Evolutionary conservation across 116 monocot species (phyloP).

Genomic region (Zostera marina): DNA sequence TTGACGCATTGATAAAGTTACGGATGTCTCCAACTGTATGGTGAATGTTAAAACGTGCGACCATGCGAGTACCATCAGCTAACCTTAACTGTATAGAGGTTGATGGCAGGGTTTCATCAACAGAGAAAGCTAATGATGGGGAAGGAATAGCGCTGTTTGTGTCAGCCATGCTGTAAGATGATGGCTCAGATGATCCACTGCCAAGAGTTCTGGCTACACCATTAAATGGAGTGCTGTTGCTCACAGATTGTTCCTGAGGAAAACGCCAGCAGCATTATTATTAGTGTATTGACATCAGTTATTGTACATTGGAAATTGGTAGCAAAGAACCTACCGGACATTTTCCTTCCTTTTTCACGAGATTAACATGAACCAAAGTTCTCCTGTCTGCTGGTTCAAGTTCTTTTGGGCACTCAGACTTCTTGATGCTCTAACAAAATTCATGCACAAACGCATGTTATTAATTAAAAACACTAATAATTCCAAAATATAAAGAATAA

Average conservation of each 20-base stretch:
- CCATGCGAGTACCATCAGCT: slow-evolving; percentile 80
- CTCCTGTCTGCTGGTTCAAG: slow-evolving; percentile 73
- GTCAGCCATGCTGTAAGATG: slow-evolving; percentile 4
- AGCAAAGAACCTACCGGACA: slow-evolving; percentile 25
- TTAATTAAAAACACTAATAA: too few species aligned
- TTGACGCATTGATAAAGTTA: slow-evolving; percentile 57
- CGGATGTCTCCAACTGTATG: slow-evolving; percentile 77
- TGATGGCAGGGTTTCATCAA: slow-evolving; percentile 52
- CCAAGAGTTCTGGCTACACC: slow-evolving; percentile 90
- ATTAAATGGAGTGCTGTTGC: slow-evolving; percentile 31
- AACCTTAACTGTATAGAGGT: slow-evolving; percentile 86
- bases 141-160: slow-evolving; percentile 6
- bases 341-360: slow-evolving; percentile 42
- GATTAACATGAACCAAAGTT: slow-evolving; percentile 63
- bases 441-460: not conserved
- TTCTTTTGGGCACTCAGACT: slow-evolving; percentile 75
- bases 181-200: slow-evolving; percentile 19
- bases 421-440: slow-evolving; percentile 60
- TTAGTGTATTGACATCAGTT: not conserved
- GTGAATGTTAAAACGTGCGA: slow-evolving; percentile 62
- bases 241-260: slow-evolving; percentile 49
- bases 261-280: not conserved
- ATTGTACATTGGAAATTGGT: not conserved
- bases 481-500: too few species aligned
- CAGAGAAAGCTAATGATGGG: slow-evolving; percentile 21